Evolutionary conservation across 2,329 filamentous ascomycete genomes (phyloP), one percentile per base, ranked within the genome.

Genomic region (Drechslerella coelobrocha): DNA sequence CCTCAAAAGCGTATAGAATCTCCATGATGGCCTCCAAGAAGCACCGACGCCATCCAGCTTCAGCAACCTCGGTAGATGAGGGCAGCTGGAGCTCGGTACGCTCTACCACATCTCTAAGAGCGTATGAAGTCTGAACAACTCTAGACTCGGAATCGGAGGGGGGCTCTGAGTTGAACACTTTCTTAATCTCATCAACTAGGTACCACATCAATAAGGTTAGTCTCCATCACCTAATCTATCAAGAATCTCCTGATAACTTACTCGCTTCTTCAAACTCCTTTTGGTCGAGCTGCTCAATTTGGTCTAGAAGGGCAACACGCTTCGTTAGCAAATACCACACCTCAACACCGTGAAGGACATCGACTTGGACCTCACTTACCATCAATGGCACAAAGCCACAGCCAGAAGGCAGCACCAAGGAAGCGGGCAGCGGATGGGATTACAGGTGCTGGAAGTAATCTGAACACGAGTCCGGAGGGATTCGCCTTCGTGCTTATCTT

Each of bases 351-450:
- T 43, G n/a, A 19, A 29, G 10, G 10, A 17, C 12, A 19, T 17
- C 7, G 41, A 45, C 7, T 10, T 8, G 7, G 39, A 9, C 12
- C 56, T 47, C 21, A 62, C 53, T 55, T 65, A 74, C 74, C 75
- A 72, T 76, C 75, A 8, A 75, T 72, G 27, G 75, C 72, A 21
- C 75, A 76, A 2, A 76, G 27, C 75, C 75, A 76, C 21, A 75
- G 72, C 75, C 75, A 76, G 59, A 76, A 76, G 14, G 61, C 61
- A 9, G 68, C 68, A 2, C 66, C 72, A 53, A 76, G 53, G 54
- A 69, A 51, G 37, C 75, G 66, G 72, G 74, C 75, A 24, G 72
- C 65, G n/a, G 62, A 50, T 10, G 45, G 41, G 19, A 75, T 73
- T 7, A 73, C 57, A 8, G 72, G 73, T 19, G 73, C 54, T 1